These are phyloP conservation scores for Gracilaria gracilis DNA, from an alignment of 23 red algal genomes.

Conservation along the genomic window DNA sequence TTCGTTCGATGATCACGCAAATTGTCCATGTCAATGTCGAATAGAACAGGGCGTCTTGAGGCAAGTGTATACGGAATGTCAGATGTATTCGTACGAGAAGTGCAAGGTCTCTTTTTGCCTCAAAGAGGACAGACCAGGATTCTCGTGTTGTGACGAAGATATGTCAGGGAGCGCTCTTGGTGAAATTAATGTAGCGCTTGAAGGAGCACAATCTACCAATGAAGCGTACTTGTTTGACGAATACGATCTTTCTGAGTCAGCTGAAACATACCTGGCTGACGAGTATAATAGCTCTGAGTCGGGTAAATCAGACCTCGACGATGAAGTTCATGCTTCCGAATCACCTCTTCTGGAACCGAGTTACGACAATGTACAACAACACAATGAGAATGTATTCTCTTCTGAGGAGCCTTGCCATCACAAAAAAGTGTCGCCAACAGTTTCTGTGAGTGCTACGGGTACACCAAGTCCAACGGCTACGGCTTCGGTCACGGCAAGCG, in stretches of 20 bases:
- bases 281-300: not conserved
- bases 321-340: not conserved
- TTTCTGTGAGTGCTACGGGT: not conserved
- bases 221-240: not conserved
- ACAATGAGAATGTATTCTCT: not conserved
- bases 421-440: not conserved
- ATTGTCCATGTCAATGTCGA: conserved; percentile 14
- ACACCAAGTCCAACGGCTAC: not conserved
- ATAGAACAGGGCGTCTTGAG: not conserved
- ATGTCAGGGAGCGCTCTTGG: not conserved
- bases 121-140: not conserved
- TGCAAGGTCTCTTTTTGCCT: conserved; percentile 23
- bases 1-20: not conserved
- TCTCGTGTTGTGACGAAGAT: conserved; percentile 16
- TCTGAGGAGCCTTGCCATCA: not conserved
- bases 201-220: not conserved
- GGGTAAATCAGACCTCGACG: not conserved
- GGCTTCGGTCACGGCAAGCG: not conserved
- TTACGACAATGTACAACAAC: not conserved
- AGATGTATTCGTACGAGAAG: not conserved
- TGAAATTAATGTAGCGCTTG: not conserved
- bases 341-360: not conserved
- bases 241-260: not conserved
- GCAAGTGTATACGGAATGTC: not conserved
- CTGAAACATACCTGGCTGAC: not conserved